Percentiles rank a stretch among this genome's conserved stretches.
These are phyloP conservation scores for Urostyla sp. DNA, from an alignment of 73 alveolate genomes.

Conservation along the genomic window DNA sequence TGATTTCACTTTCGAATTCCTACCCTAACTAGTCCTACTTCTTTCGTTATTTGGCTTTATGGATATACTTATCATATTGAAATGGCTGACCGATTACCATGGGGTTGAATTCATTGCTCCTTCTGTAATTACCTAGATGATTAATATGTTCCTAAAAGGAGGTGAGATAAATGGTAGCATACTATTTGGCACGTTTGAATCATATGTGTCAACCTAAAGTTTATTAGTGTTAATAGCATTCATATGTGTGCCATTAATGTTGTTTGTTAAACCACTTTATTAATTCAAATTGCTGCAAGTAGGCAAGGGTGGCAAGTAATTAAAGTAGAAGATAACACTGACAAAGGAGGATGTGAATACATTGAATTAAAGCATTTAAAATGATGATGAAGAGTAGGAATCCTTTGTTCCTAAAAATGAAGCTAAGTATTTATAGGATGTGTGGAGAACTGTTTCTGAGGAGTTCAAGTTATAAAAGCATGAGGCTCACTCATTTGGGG, in stretches of 20 bases:
- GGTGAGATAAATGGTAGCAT: slow-evolving; percentile 61
- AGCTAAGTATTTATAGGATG: not conserved
- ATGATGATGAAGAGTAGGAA: not conserved
- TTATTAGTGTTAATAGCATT: slow-evolving; percentile 1
- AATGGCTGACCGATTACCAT: slow-evolving; percentile 93
- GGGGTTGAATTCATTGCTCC: slow-evolving; percentile 65
- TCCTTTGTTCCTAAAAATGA: not conserved
- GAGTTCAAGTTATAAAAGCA: not conserved
- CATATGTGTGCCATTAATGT: slow-evolving; percentile 50
- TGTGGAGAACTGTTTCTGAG: not conserved
- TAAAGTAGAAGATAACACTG: not conserved
- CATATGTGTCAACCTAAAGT: not conserved
- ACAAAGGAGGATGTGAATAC: not conserved
- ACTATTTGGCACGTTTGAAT: not conserved
- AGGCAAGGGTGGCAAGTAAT: not conserved
- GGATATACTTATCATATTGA: slow-evolving; percentile 88
- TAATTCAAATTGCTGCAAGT: not conserved
- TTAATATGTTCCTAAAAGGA: slow-evolving; percentile 54
- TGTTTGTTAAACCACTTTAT: slow-evolving; percentile 49
- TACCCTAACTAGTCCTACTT: slow-evolving; percentile 93
- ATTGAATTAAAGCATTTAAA: not conserved
- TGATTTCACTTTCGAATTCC: slow-evolving; percentile 89
- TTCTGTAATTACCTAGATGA: slow-evolving; percentile 58
- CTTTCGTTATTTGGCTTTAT: slow-evolving; percentile 93
- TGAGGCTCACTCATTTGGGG: slow-evolving; percentile 57